Conservation (phyloP, 306 rosid genomes). For the Prunus davidiana region DNA sequence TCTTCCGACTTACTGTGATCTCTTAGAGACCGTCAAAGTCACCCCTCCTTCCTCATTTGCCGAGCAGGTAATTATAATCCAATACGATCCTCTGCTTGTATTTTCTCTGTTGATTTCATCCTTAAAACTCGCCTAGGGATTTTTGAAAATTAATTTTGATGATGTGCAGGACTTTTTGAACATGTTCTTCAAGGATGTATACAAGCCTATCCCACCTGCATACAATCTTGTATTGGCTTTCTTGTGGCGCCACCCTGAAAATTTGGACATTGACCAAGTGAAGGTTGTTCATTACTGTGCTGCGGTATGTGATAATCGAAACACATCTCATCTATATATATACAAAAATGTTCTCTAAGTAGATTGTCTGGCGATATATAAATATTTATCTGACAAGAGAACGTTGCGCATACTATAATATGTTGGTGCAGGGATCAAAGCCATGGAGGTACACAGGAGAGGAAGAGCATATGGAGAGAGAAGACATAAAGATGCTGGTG, state of each 20-base stretch:
- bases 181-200: constrained; percentile 40
- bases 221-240: constrained; percentile 49
- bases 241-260: constrained; percentile 59
- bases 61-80: constrained; percentile 36
- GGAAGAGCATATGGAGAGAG: constrained; percentile 46
- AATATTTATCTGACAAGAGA: neutral
- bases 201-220: constrained; percentile 37
- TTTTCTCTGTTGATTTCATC: neutral
- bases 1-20: constrained; percentile 23
- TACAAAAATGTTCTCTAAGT: neutral
- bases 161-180: constrained; percentile 41
- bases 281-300: constrained; percentile 53
- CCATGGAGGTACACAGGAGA: constrained; percentile 55
- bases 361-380: neutral
- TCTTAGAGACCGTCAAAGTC: constrained; percentile 29
- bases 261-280: constrained; percentile 33
- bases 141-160: neutral
- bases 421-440: constrained; percentile 40
- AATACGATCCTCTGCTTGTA: neutral
- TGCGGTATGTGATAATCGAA: constrained; percentile 17
- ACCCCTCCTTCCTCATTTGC: constrained; percentile 42
- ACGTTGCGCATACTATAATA: too few species aligned
- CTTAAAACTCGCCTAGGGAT: neutral
- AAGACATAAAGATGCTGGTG: constrained; percentile 51
- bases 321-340: neutral